Base-by-base conservation (phyloP, 2,329 filamentous ascomycete species). In the Talaromyces sp. region DNA sequence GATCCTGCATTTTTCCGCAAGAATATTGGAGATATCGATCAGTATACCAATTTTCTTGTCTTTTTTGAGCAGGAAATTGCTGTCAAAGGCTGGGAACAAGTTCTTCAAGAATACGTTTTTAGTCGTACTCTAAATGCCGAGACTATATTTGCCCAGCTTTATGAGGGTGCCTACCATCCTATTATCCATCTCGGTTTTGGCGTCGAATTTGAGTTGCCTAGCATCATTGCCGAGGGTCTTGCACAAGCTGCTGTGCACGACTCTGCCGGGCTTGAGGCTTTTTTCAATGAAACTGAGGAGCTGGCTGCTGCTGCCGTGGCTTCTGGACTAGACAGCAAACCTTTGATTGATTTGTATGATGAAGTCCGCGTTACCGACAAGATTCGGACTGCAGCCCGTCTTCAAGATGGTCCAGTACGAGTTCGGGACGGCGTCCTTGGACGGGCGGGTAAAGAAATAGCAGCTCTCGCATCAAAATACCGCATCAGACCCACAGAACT, bases 151-250 rank as follows among this genome's bases (percentile, higher is more conserved):
- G 79, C 82, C 1, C 82, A 90, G 4, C 79, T 91, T 71, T 90
- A 84, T 68, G 82, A 82, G 3, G 86, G 86, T 77, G 27, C 62
- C 69, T 71, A 91, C 8, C 91, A 95, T 72, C 90, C 91, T 4
- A 79, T 93, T 33, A 92, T 96, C 67, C 90, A 95, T 75, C 83
- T 94, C n/a, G 90, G 91, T 66, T 93, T 91, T 72, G 92, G 90
- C 10, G 74, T 96, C 45, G 91, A 95, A 73, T 94, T 91, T 81
- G 71, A 82, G 5, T 90, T 93, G 73, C 90, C 90, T 1, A 88
- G 88, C 35, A 86, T 95, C 67, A 83, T 96, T 27, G 90, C 91
- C 8, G 86, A 92, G 78, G 91, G 82, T 1, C 83, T 96, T 7
- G 90, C 92, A 1, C 89, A 93, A 78, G 84, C 89, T 0, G 86